Evolutionary conservation across 768 basidiomycete genomes (phyloP), one percentile per base, ranked within the genome.

Genomic region (Crucibulum laeve): DNA sequence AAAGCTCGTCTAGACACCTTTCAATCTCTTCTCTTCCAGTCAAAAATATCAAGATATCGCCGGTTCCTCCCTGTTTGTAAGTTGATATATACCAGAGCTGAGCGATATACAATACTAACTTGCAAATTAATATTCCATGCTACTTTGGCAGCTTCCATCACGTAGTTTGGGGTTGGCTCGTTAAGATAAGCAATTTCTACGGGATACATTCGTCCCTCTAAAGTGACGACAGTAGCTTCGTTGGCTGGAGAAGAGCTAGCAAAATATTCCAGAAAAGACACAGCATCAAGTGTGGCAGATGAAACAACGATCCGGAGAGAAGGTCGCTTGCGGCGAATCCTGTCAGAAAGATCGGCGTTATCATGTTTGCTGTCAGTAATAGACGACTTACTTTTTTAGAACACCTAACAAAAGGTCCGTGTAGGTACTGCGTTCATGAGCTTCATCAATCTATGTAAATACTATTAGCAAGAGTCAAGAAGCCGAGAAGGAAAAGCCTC

Each of bases 1-100:
- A 67, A 8, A 97, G 65, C 44, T 80, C 81, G 48, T 94, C 86
- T 15, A 94, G 60, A 47, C 88, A 93, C 33, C 80, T 74, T 30
- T 98, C 93, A 38, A 99, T 99, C 56, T 99, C 96, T 60, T 99
- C 96, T 25, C 95, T 72, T 5, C 96, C 96, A 0, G 96, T 95
- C 43, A 99, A 60, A 58, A 99, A 99, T 0, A 98, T 81, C 18
- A 99, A 74, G 35, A 99, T 80, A 65, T 99, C 96, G 1, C 96
- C 96, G 5, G 76, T 61, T 5, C 76, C 80, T 69, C 87, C 83
- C 91, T 95, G 45, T 18, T 41, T 4, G 18, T 54, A 42, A 38
- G 17, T 14, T 54, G 25, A 47, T 47, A 39, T 3, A 23, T 32
- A 37, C 17, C 35, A 17, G 21, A 13, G 22, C 6, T 3, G 22